Evolutionary conservation across 306 rosid genomes (phyloP), one percentile per base, ranked within the genome.

Genomic region (Echinosophora koreensis): DNA sequence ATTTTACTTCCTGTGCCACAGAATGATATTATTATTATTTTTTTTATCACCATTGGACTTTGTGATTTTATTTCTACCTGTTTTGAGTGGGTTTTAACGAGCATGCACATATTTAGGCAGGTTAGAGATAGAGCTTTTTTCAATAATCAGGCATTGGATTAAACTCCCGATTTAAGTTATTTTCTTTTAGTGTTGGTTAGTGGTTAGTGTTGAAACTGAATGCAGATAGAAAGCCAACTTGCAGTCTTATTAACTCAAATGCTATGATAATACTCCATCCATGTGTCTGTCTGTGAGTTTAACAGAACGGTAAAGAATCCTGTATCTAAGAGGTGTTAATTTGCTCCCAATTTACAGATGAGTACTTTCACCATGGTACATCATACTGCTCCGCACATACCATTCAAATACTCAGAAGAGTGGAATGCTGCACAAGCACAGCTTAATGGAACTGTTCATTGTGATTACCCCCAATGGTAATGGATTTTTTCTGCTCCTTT

Each of bases 351-450:
- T 59, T 59, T 44, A 39, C 76, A 95, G 99, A 95, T 95, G 97
- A 95, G 97, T 78, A 90, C 96, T 75, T 95, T 95, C 92, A 95
- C 97, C 70, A 92, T 95, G 99, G 99, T 95, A 46, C 97, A 92
- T 82, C 99, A 95, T 83, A 92, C 97, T 3, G 97, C 99, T 42
- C 97, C 99, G 0, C 99, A 95, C 79, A 92, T 92, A 85, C 99
- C 97, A 12, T 95, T 95, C 87, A 95, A 87, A 82, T 55, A 88
- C 68, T 83, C 94, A n/a, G 91, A 92, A 16, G 93, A 92, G 80
- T 95, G 99, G 97, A 88, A 95, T 76, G 96, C 96, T 15, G 94
- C 97, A 54, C 92, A 86, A 80, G 99, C 99, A 46, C 99, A 95
- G 84, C 91, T 95, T 49, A 92, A 86, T 76, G 99, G 97, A 88